Conservation (phyloP, 2,329 filamentous ascomycete species). For the Berkeleyomyces basicola region DNA sequence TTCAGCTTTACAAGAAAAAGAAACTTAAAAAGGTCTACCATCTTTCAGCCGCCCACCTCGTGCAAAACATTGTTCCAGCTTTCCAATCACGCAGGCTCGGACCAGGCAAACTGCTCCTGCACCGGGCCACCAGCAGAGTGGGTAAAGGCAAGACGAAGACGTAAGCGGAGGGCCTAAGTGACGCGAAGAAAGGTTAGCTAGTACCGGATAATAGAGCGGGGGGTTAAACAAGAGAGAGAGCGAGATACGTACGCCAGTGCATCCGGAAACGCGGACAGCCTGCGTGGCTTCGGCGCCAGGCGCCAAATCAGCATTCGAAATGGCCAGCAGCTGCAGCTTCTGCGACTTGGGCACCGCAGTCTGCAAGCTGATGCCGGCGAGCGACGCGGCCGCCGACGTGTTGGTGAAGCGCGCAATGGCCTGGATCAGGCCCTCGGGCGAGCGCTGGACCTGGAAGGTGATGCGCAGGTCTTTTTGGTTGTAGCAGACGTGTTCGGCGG, state of each 20-base stretch:
- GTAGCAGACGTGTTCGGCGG: slow-evolving; percentile 54
- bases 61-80: no score
- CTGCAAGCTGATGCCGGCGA: slow-evolving; percentile 70
- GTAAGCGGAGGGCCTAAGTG: slow-evolving; percentile 59
- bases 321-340: slow-evolving; percentile 79
- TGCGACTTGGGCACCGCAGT: slow-evolving; percentile 94
- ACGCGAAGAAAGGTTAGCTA: slow-evolving; percentile 15
- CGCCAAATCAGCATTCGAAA: slow-evolving; percentile 62
- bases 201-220: slow-evolving; percentile 1
- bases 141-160: slow-evolving; percentile 68
- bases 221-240: neutral
- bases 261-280: slow-evolving; percentile 70
- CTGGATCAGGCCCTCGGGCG: slow-evolving; percentile 61
- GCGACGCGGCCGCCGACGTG: slow-evolving; percentile 42
- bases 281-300: slow-evolving; percentile 75
- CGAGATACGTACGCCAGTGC: slow-evolving; percentile 65
- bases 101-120: slow-evolving; percentile 93
- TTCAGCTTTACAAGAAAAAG: no score
- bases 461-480: slow-evolving; percentile 72
- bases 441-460: slow-evolving; percentile 70
- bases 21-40: no score
- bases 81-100: slow-evolving; percentile 44
- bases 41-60: no score
- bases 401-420: slow-evolving; percentile 76
- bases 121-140: slow-evolving; percentile 54